These are phyloP conservation scores for Dactylonectria estremocensis DNA, from an alignment of 2,329 filamentous ascomycete genomes.

Conservation along the genomic window DNA sequence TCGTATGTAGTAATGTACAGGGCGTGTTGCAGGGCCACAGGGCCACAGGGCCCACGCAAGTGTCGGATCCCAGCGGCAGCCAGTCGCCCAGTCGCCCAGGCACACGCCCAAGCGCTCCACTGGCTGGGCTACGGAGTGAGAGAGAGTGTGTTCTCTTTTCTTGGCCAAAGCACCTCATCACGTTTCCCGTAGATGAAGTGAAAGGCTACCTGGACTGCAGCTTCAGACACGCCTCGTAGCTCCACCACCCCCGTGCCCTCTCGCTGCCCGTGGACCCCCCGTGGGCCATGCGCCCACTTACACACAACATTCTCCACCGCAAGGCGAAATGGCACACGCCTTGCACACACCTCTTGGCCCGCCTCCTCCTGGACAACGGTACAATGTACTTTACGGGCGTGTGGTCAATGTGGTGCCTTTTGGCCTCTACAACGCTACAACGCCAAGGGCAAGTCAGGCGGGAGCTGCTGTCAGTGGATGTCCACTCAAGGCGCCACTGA, in stretches of 20 bases:
- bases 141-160: neutral
- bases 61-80: slow-evolving; percentile 11
- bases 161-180: slow-evolving; percentile 31
- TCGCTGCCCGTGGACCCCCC: slow-evolving; percentile 3
- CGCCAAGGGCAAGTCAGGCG: slow-evolving; percentile 45
- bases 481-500: slow-evolving; percentile 45
- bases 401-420: neutral
- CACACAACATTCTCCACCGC: slow-evolving; percentile 9
- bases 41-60: neutral
- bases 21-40: neutral
- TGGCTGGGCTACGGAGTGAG: neutral
- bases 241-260: slow-evolving; percentile 9
- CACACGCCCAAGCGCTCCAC: slow-evolving; percentile 28
- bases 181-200: slow-evolving; percentile 15
- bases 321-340: neutral
- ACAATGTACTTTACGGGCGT: too few species aligned
- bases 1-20: neutral
- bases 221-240: slow-evolving; percentile 1
- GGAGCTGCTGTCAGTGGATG: slow-evolving; percentile 38
- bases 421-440: slow-evolving; percentile 19
- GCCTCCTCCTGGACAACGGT: too few species aligned
- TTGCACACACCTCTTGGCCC: neutral
- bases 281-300: slow-evolving; percentile 19
- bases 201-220: neutral
- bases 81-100: slow-evolving; percentile 29